Conservation (phyloP, 768 basidiomycete genomes). For the Gelatoporia subvermispora region DNA sequence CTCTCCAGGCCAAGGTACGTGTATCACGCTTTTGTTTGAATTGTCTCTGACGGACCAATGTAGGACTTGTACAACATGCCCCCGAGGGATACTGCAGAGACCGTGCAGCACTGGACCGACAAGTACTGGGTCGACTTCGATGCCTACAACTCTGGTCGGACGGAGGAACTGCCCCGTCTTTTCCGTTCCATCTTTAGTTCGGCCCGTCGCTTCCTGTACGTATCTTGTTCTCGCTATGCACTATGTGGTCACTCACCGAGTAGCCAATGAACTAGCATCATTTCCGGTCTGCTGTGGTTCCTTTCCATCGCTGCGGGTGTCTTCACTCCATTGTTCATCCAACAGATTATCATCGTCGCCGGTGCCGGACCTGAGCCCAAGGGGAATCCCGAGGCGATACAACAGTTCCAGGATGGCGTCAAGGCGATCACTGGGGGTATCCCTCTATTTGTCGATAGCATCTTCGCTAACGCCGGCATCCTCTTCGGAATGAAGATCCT, state of each 20-base stretch:
- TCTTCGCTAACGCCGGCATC: constrained; percentile 20
- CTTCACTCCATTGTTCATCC: constrained; percentile 21
- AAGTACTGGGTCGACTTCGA: constrained; percentile 1
- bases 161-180: neutral
- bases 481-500: constrained; percentile 22
- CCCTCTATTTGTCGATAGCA: constrained; percentile 21
- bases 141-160: neutral
- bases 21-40: neutral
- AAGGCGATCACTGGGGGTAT: constrained; percentile 24
- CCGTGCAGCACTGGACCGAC: neutral
- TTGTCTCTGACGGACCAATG: neutral
- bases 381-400: constrained; percentile 14
- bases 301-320: constrained; percentile 18
- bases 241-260: neutral
- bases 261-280: constrained; percentile 10
- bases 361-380: constrained; percentile 17
- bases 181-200: neutral
- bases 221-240: neutral
- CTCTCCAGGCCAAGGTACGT: neutral
- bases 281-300: constrained; percentile 26
- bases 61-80: neutral
- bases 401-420: constrained; percentile 17
- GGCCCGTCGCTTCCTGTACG: neutral
- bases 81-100: neutral
- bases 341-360: constrained; percentile 23